Conservation (phyloP, 2,329 filamentous ascomycete genomes). For the Phoma sp. region DNA sequence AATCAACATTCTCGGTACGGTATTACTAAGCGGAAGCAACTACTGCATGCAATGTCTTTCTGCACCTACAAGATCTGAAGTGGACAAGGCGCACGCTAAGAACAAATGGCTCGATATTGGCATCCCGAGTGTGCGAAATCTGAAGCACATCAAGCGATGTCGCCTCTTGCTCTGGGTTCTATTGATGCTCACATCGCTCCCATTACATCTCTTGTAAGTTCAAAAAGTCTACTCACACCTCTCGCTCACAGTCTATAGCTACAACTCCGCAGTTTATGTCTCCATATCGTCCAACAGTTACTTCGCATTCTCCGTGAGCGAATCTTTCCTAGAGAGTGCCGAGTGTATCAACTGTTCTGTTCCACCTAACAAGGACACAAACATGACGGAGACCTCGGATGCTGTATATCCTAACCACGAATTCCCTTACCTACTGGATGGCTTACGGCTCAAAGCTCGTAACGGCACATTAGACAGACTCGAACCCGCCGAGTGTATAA, state of each 20-base stretch:
- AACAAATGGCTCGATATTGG: conserved; percentile 24
- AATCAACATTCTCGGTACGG: conserved; percentile 56
- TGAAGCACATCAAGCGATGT: conserved; percentile 11
- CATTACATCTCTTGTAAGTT: conserved; percentile 24
- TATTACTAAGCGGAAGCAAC: conserved; percentile 56
- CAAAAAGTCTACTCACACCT: no score
- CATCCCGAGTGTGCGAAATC: conserved; percentile 22
- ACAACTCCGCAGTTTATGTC: conserved; percentile 33
- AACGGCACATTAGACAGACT: no score
- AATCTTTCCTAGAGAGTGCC: background rate
- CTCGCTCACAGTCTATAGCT: conserved; percentile 18
- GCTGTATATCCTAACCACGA: no score
- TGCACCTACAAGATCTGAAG: conserved; percentile 56
- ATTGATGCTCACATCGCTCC: conserved; percentile 19
- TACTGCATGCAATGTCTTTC: conserved; percentile 61
- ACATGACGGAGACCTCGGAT: no score
- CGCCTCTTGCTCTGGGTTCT: conserved; percentile 18
- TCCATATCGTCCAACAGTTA: conserved; percentile 17
- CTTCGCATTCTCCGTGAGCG: conserved; percentile 3
- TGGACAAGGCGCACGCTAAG: conserved; percentile 55
- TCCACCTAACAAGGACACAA: no score
- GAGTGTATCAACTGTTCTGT: no score
- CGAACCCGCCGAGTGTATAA: no score
- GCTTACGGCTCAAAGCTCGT: no score
- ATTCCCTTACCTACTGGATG: no score